Evolutionary conservation across 306 rosid genomes (phyloP).

Genomic region (Canavalia gladiata): DNA sequence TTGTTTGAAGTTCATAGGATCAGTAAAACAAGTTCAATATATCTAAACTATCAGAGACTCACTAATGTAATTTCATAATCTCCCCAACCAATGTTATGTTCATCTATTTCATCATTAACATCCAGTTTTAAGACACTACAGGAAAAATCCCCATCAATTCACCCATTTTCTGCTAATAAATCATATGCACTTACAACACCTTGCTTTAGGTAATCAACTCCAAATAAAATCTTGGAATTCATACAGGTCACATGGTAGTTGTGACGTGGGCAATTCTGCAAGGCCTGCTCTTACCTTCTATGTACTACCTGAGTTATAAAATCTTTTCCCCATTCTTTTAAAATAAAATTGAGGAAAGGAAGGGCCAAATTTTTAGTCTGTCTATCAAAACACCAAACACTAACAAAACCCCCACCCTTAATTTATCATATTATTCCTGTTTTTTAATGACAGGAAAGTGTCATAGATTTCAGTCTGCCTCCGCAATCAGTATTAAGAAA

Average conservation of each 20-base stretch:
- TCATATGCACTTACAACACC: not conserved
- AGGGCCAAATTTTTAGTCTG: not conserved
- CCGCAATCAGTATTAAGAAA: not conserved
- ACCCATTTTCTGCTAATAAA: not conserved
- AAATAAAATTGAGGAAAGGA: not conserved
- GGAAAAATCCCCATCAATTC: not conserved
- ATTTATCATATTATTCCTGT: not conserved
- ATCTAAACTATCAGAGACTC: not conserved
- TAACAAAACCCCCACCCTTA: not conserved
- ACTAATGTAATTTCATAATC: not conserved
- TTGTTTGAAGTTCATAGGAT: not conserved
- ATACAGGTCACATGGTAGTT: no score
- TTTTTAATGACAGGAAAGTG: not conserved
- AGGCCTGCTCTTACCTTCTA: not conserved
- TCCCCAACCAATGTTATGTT: not conserved
- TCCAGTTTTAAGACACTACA: not conserved
- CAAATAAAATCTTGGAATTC: not conserved
- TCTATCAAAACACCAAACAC: not conserved
- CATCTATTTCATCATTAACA: slow-evolving; percentile 7
- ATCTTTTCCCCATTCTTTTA: not conserved
- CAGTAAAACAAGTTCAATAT: not conserved
- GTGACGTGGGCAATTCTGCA: not conserved
- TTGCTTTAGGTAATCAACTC: not conserved
- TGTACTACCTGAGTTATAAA: not conserved
- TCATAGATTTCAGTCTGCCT: not conserved